Evolutionary conservation across 2,329 filamentous ascomycete species (phyloP).

Genomic region (Rasamsonia emersonii): DNA sequence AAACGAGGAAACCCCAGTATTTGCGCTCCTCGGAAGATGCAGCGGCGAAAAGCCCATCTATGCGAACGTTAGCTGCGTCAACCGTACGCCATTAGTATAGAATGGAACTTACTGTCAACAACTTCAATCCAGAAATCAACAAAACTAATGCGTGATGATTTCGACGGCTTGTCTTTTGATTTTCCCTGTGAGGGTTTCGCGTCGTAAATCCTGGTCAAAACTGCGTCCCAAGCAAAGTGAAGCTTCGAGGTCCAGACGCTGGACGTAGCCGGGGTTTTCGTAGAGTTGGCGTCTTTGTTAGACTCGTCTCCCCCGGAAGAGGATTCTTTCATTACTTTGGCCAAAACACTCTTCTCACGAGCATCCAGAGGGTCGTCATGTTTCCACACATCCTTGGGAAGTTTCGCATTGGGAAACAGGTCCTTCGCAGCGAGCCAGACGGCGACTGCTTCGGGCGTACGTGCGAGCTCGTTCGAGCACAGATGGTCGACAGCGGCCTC

Average conservation of each 20-base stretch:
- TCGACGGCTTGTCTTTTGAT: conserved; percentile 22
- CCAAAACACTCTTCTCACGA: conserved; percentile 59
- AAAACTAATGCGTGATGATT: conserved; percentile 44
- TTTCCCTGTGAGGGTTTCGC: conserved; percentile 17
- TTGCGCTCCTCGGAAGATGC: conserved; percentile 81
- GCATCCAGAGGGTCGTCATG: conserved; percentile 61
- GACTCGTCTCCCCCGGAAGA: conserved; percentile 22
- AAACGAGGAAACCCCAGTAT: conserved; percentile 82
- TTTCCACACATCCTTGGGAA: conserved; percentile 65
- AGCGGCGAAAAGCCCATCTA: conserved; percentile 69
- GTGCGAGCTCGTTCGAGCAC: conserved; percentile 56
- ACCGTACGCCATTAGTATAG: conserved; percentile 13
- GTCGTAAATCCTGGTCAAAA: conserved; percentile 47
- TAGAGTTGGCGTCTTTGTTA: conserved; percentile 15
- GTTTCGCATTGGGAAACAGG: conserved; percentile 54
- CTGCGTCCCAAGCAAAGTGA: conserved; percentile 79
- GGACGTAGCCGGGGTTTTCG: conserved; percentile 35
- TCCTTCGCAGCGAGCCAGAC: conserved; percentile 70
- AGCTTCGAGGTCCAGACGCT: conserved; percentile 71
- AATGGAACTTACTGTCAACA: conserved; percentile 63
- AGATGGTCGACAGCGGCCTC: conserved; percentile 56
- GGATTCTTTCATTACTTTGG: conserved; percentile 68
- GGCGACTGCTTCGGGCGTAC: conserved; percentile 80
- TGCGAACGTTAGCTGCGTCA: conserved; percentile 42
- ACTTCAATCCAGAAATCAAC: conserved; percentile 76